phyloP scores from a whole-genome alignment of 2,329 filamentous ascomycete species.

The Ophiostoma pallidulum region DNA sequence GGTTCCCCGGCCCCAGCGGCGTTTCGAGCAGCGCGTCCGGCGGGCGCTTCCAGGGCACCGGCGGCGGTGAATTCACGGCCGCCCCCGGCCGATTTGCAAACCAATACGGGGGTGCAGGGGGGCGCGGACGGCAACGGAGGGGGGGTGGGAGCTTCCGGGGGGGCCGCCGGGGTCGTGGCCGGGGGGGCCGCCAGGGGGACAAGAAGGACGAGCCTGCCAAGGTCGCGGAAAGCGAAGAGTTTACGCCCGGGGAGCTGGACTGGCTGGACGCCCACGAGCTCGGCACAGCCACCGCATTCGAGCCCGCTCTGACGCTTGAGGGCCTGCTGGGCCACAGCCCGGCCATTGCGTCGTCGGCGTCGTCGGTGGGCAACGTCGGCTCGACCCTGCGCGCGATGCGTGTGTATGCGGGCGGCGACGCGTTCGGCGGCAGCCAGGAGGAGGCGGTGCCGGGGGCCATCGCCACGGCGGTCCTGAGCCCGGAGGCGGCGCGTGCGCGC shows the following conservation, averaged over 20 bases:
- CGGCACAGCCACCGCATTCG: slow-evolving; percentile 24
- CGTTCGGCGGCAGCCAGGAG: slow-evolving; percentile 22
- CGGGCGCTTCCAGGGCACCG: slow-evolving; percentile 2
- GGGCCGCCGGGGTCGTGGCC: not conserved
- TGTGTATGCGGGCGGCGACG: slow-evolving; percentile 28
- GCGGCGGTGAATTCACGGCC: not conserved
- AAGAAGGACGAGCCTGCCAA: slow-evolving; percentile 1
- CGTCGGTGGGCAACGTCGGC: slow-evolving; percentile 24
- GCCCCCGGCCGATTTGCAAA: not conserved
- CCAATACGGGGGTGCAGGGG: not conserved
- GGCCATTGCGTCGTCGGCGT: slow-evolving; percentile 24
- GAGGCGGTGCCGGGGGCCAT: not conserved
- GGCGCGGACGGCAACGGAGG: not conserved
- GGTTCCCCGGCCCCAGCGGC: slow-evolving; percentile 9
- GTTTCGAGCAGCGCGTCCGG: not conserved
- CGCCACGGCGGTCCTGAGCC: slow-evolving; percentile 4
- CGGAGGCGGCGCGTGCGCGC: slow-evolving; percentile 20
- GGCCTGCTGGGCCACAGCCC: slow-evolving; percentile 30
- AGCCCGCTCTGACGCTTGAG: slow-evolving; percentile 25
- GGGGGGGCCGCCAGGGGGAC: slow-evolving; percentile 3
- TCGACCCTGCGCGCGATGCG: slow-evolving; percentile 30
- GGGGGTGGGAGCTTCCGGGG: not conserved
- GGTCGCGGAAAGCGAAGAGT: slow-evolving; percentile 7
- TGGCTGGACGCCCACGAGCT: slow-evolving; percentile 22
- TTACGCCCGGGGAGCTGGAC: slow-evolving; percentile 14